phyloP scores from a whole-genome alignment of 805 yeast species.

The Tetrapisispora phaffii region DNA sequence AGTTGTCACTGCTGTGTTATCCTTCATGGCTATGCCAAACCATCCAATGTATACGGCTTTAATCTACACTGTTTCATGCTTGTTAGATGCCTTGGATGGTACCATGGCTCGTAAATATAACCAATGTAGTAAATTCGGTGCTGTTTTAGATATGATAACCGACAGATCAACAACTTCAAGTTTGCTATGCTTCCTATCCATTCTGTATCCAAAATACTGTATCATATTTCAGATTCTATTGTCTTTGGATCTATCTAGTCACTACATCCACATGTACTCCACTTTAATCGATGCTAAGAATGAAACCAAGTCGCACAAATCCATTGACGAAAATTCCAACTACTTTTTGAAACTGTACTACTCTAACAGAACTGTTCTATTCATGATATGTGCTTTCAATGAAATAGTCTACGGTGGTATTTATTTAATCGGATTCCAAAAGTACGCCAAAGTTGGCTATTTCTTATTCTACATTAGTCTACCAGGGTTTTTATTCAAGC shows the following conservation, averaged over 20 bases:
- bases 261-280: slow-evolving; percentile 98
- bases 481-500: slow-evolving; percentile 89
- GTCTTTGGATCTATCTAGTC: slow-evolving; percentile 82
- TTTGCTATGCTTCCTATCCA: slow-evolving; percentile 76
- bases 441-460: slow-evolving; percentile 46
- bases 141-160: slow-evolving; percentile 97
- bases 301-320: slow-evolving; percentile 53
- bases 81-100: slow-evolving; percentile 94
- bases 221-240: slow-evolving; percentile 70
- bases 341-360: slow-evolving; percentile 76
- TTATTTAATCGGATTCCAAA: slow-evolving; percentile 58
- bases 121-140: slow-evolving; percentile 90
- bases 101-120: slow-evolving; percentile 81
- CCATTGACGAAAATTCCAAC: slow-evolving; percentile 59
- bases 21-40: slow-evolving; percentile 70
- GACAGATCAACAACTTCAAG: slow-evolving; percentile 95
- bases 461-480: slow-evolving; percentile 48
- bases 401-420: slow-evolving; percentile 87
- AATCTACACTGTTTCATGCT: slow-evolving; percentile 77
- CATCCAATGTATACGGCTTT: slow-evolving; percentile 74
- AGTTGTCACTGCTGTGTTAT: slow-evolving; percentile 68
- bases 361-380: slow-evolving; percentile 72
- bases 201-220: slow-evolving; percentile 54
- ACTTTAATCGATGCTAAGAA: slow-evolving; percentile 68
- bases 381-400: slow-evolving; percentile 84